Evolutionary conservation across 1,284 basidiomycete genomes (phyloP), one percentile per base, ranked within the genome.

Genomic region (Waitea zeae): DNA sequence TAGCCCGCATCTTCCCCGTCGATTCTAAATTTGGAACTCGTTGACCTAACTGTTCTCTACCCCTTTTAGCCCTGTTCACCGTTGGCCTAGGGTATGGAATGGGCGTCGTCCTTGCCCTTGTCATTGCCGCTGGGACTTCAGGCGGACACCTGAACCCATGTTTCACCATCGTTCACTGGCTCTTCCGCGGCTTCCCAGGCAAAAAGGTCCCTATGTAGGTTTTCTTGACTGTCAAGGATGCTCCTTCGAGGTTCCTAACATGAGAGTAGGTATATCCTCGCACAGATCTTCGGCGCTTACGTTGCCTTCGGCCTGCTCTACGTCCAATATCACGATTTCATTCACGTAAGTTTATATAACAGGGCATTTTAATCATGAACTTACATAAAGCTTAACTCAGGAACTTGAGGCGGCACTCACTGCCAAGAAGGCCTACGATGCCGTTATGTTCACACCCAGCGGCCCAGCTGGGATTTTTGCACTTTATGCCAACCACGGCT

Each of bases 61-160:
- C 14, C 12, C n/a, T 13, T 4, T 4, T 19, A 26, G 17, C 34
- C 9, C 9, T 30, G 6, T 30, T 35, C 34, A 35, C 22, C 3
- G 56, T 79, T 19, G 77, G 77, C 15, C 44, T 74, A 31, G 71
- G 64, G 5, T 81, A 80, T 47, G 57, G 65, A 7, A 55, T 70
- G 19, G 77, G 77, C 28, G 67, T 79, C 40, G 48, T 70, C 11
- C 59, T 79, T 31, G 75, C 77, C 1, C 45, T 81, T 24, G 49
- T 51, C 3, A 51, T 72, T 13, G 69, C 63, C 40, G 52, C 51
- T 19, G 45, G 63, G 5, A 67, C 71, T 2, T 79, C 74, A 12
- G 68, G 67, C 9, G 71, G 74, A 5, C 73, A 79, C 45, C 67
- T 79, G 49, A 73, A 64, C 45, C 71, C 74, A 14, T 57, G 62